Conservation (phyloP, 768 basidiomycete species). For the Cyclocybe cylindracea region DNA sequence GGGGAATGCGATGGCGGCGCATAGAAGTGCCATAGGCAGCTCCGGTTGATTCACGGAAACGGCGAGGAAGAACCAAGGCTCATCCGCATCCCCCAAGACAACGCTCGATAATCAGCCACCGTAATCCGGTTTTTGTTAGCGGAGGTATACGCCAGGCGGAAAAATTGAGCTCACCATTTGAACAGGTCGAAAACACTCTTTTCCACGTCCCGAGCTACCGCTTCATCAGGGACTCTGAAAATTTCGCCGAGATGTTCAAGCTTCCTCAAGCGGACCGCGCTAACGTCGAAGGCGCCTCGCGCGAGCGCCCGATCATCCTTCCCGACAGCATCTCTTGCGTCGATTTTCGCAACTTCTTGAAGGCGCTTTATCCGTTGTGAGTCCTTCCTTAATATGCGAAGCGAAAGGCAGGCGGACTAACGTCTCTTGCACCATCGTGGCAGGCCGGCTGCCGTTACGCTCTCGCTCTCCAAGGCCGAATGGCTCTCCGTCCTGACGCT, state of each 20-base stretch:
- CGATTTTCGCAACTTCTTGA: constrained; percentile 13
- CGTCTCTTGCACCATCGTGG: not conserved
- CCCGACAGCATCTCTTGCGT: not conserved
- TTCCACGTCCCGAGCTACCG: constrained; percentile 9
- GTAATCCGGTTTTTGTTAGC: no score
- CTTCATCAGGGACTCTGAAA: constrained; percentile 7
- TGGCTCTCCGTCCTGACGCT: constrained; percentile 42
- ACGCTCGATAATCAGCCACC: no score
- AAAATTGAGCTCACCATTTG: not conserved
- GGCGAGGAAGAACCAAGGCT: no score
- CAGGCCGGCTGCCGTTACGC: not conserved
- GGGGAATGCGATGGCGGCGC: no score
- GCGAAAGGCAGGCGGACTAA: not conserved
- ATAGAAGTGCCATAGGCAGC: no score
- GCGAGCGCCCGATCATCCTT: constrained; percentile 6
- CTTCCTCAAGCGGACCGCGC: not conserved
- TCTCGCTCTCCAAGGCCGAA: constrained; percentile 18
- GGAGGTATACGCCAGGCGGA: no score
- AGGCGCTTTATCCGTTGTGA: constrained; percentile 13
- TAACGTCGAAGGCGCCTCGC: not conserved
- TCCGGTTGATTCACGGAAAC: no score
- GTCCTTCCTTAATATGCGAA: not conserved
- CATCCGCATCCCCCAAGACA: no score
- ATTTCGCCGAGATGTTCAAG: constrained; percentile 9
- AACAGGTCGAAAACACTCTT: constrained; percentile 6